These are phyloP conservation scores for Cyclocybe cylindracea DNA, from an alignment of 768 basidiomycete genomes.

Conservation along the genomic window DNA sequence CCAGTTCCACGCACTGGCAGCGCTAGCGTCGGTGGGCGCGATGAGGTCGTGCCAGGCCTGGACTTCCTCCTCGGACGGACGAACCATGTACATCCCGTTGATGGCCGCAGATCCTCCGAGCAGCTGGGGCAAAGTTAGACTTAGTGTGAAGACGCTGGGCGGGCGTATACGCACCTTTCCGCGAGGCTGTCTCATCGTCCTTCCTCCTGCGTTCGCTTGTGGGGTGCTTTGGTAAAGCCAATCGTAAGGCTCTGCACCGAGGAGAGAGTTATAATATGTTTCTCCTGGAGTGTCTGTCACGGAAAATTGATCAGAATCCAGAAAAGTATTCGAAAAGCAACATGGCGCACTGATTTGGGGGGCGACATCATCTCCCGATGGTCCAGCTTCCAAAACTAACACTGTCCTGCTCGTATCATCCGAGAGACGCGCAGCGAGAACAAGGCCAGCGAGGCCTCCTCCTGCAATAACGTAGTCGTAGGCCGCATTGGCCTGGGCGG, in stretches of 20 bases:
- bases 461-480: conserved; percentile 56
- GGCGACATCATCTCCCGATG: conserved; percentile 28
- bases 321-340: neutral
- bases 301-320: neutral
- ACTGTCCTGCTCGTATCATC: conserved; percentile 33
- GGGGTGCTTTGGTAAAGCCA: conserved; percentile 54
- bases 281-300: conserved; percentile 46
- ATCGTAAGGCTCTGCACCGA: conserved; percentile 47
- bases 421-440: conserved; percentile 33
- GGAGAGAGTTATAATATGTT: conserved; percentile 53
- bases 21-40: conserved; percentile 31
- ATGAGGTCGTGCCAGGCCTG: conserved; percentile 49
- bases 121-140: conserved; percentile 31
- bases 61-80: conserved; percentile 51
- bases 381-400: conserved; percentile 41
- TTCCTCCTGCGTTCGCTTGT: conserved; percentile 44
- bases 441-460: conserved; percentile 33
- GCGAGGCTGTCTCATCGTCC: conserved; percentile 54
- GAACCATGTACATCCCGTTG: conserved; percentile 69
- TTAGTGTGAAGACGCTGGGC: neutral
- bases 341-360: conserved; percentile 27
- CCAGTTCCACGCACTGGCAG: conserved; percentile 48
- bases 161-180: conserved; percentile 47
- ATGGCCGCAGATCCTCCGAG: conserved; percentile 70
- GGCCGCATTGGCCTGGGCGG: conserved; percentile 5